Evolutionary conservation across 2,329 filamentous ascomycete genomes (phyloP).

Genomic region (Xylariales sp.): DNA sequence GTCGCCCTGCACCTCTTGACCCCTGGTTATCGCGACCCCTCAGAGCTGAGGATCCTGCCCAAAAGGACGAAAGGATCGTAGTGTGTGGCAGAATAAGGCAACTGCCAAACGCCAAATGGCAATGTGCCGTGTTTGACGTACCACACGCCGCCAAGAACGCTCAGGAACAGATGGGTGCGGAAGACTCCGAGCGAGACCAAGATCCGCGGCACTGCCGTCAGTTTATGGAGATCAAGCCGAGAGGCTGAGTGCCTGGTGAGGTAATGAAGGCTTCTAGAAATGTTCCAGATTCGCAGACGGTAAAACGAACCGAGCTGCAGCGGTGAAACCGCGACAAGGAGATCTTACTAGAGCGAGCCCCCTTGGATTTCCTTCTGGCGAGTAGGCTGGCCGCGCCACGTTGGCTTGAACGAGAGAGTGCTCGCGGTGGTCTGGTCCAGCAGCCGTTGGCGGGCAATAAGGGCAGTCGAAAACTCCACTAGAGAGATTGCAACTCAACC

Average conservation of each 20-base stretch:
- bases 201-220: too few species aligned
- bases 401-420: too few species aligned
- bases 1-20: conserved; percentile 1
- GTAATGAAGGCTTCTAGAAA: conserved; percentile 3
- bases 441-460: too few species aligned
- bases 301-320: conserved; percentile 4
- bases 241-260: conserved; percentile 2
- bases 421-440: too few species aligned
- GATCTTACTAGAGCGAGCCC: too few species aligned
- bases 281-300: conserved; percentile 3
- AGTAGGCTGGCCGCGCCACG: too few species aligned
- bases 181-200: conserved; percentile 6
- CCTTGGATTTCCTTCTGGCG: background rate
- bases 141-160: too few species aligned
- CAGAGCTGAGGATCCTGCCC: background rate
- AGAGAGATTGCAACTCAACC: too few species aligned
- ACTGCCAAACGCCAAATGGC: conserved; percentile 2
- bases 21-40: conserved; percentile 1
- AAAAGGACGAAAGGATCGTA: too few species aligned
- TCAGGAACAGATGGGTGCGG: too few species aligned
- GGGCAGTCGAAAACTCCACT: too few species aligned
- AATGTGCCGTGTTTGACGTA: too few species aligned
- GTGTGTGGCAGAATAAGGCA: conserved; percentile 6
- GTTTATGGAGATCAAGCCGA: conserved; percentile 5
- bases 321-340: background rate